phyloP scores from a whole-genome alignment of 495 filamentous ascomycete species.

The Hypoxylon fragiforme region DNA sequence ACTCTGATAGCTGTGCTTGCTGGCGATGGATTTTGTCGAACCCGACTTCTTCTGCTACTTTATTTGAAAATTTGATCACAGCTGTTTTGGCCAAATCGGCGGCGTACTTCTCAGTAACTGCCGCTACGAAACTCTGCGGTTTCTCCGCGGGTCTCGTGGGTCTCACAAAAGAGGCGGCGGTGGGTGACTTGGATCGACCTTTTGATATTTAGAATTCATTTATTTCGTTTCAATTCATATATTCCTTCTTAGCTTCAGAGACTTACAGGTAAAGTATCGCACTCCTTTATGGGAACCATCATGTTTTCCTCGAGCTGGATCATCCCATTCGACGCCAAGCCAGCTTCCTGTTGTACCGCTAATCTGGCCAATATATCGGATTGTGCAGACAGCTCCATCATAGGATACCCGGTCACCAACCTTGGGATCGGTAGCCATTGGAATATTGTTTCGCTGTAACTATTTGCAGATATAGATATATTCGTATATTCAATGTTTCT shows the following conservation, averaged over 20 bases:
- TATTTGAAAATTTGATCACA: slow-evolving; percentile 73
- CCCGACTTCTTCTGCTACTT: slow-evolving; percentile 91
- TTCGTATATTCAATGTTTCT: too few relatives aligned
- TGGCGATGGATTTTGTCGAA: slow-evolving; percentile 89
- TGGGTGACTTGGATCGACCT: slow-evolving; percentile 68
- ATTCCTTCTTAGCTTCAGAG: background rate
- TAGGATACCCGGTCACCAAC: slow-evolving; percentile 78
- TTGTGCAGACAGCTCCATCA: slow-evolving; percentile 72
- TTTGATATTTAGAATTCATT: slow-evolving; percentile 5
- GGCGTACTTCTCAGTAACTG: slow-evolving; percentile 80
- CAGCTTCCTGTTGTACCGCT: slow-evolving; percentile 76
- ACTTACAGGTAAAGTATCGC: slow-evolving; percentile 82
- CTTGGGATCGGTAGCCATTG: slow-evolving; percentile 34
- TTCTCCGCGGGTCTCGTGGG: slow-evolving; percentile 70
- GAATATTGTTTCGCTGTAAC: background rate
- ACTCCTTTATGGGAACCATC: slow-evolving; percentile 76
- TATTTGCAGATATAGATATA: slow-evolving; percentile 2
- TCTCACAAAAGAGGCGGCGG: slow-evolving; percentile 83
- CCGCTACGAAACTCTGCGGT: slow-evolving; percentile 73
- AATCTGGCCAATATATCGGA: slow-evolving; percentile 80
- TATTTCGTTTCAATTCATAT: background rate
- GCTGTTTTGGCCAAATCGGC: slow-evolving; percentile 50
- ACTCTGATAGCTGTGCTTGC: slow-evolving; percentile 73
- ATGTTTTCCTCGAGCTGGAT: slow-evolving; percentile 82
- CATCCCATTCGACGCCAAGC: slow-evolving; percentile 98